Conservation (phyloP, 257 asterid genomes). For the Nicotiana noctiflora region DNA sequence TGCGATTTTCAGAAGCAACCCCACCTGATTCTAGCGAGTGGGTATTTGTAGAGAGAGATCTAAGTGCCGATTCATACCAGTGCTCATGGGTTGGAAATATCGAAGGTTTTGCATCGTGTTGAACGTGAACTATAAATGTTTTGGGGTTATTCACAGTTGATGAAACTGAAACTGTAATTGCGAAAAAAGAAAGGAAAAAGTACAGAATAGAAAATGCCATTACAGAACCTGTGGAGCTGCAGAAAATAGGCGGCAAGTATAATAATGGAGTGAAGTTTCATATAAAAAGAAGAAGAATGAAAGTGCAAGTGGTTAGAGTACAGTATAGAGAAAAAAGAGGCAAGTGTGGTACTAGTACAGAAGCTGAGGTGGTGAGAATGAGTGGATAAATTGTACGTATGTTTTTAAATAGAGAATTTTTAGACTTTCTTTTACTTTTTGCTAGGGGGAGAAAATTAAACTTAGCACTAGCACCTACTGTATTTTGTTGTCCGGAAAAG, state of each 20-base stretch:
- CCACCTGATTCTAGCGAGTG: background rate
- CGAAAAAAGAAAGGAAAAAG: background rate
- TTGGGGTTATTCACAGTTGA: slow-evolving; percentile 2
- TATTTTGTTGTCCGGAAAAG: no score
- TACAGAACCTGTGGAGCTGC: background rate
- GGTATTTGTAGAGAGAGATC: slow-evolving; percentile 20
- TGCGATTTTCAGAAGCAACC: background rate
- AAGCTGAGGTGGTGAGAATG: background rate
- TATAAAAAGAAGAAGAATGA: background rate
- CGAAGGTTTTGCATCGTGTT: slow-evolving; percentile 57
- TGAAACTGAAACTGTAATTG: background rate
- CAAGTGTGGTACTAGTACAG: background rate
- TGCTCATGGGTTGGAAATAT: slow-evolving; percentile 49
- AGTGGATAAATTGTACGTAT: background rate
- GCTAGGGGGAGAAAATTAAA: no score
- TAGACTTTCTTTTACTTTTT: no score
- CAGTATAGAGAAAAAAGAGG: background rate
- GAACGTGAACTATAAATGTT: slow-evolving; percentile 56
- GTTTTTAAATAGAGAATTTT: background rate
- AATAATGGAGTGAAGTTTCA: background rate
- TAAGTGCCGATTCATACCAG: slow-evolving; percentile 62
- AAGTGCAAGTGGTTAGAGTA: background rate
- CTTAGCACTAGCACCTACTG: no score
- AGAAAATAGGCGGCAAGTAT: background rate
- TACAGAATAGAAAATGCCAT: background rate